phyloP scores from a whole-genome alignment of 768 basidiomycete species.

The Pisolithus microcarpus region DNA sequence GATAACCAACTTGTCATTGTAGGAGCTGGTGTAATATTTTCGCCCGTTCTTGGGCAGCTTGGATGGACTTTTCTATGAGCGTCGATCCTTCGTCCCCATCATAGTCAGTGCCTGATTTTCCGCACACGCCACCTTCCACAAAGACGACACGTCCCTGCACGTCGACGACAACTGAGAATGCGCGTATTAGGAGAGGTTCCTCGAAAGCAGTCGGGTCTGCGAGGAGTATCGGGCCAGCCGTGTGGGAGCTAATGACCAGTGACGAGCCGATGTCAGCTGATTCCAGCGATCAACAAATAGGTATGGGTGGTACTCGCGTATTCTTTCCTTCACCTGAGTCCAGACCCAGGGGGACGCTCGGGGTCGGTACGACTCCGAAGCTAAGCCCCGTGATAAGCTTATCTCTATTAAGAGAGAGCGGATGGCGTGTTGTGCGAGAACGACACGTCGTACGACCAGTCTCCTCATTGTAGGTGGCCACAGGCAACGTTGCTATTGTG shows the following conservation, averaged over 20 bases:
- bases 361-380: neutral
- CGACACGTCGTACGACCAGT: constrained; percentile 50
- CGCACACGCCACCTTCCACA: constrained; percentile 17
- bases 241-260: constrained; percentile 3
- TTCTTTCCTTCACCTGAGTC: neutral
- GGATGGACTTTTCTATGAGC: constrained; percentile 12
- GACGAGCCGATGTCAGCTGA: neutral
- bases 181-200: constrained; percentile 74
- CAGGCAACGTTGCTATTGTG: constrained; percentile 57
- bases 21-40: constrained; percentile 16
- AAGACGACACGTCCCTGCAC: constrained; percentile 20
- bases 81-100: constrained; percentile 2
- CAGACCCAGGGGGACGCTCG: neutral
- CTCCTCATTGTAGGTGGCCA: constrained; percentile 62
- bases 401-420: constrained; percentile 35
- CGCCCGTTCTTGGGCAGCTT: constrained; percentile 17
- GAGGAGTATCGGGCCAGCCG: constrained; percentile 43
- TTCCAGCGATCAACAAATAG: neutral
- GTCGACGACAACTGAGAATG: constrained; percentile 56
- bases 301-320: neutral
- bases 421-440: constrained; percentile 38
- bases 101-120: constrained; percentile 6
- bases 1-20: constrained; percentile 8
- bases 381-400: constrained; percentile 10
- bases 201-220: constrained; percentile 89